Conservation (phyloP, 192 early-diverging fungal genomes). For the Backusella tuberculispora region DNA sequence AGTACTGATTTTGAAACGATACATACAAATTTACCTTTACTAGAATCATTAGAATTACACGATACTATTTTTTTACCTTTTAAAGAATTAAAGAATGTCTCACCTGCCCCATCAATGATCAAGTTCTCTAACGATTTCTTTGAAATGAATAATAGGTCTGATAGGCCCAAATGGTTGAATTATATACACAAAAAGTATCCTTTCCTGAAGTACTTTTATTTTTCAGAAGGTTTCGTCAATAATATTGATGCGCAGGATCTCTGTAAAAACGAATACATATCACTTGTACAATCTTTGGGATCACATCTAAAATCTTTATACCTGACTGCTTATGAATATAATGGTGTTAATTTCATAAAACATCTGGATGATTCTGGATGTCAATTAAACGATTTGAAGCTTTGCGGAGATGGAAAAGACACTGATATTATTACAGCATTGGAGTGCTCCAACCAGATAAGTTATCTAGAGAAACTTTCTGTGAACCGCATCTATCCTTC, state of each 20-base stretch:
- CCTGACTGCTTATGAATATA: too few species aligned
- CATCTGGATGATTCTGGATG: too few species aligned
- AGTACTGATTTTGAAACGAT: neutral
- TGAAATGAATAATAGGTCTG: neutral
- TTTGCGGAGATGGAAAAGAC: too few species aligned
- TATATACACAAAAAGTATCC: neutral
- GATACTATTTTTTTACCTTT: neutral
- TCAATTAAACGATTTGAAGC: too few species aligned
- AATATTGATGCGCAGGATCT: neutral
- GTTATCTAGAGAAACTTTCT: neutral
- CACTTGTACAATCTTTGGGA: neutral
- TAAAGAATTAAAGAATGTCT: neutral
- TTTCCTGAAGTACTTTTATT: neutral
- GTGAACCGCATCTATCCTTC: too few species aligned
- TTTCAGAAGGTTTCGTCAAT: neutral
- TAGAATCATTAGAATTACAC: neutral
- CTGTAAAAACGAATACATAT: too few species aligned
- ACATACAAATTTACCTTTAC: neutral
- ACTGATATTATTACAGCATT: too few species aligned
- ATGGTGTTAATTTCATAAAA: too few species aligned
- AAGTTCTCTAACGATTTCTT: neutral
- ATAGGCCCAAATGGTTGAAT: neutral
- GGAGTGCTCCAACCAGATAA: too few species aligned
- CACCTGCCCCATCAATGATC: neutral
- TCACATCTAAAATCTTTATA: neutral